Percentiles rank a stretch among this genome's conserved stretches.
These are phyloP conservation scores for Schoenoplectus tabernaemontani DNA, from an alignment of 202 grass and related monocot genomes.

Conservation along the genomic window DNA sequence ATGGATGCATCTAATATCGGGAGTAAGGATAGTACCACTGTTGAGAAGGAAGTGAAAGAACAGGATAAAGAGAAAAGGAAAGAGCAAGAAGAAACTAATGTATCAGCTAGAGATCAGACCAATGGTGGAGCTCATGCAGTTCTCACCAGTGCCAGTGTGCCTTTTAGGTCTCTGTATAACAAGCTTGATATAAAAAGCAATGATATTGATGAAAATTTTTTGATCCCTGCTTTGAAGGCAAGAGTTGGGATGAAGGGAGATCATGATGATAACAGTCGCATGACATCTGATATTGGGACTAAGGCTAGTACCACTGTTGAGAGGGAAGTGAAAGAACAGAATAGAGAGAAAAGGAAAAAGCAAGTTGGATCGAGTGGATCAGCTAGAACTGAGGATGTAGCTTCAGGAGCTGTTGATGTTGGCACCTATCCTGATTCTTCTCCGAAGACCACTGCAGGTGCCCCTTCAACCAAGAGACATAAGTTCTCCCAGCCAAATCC, in stretches of 20 bases:
- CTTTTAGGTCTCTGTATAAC: constrained; percentile 44
- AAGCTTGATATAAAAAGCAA: constrained; percentile 56
- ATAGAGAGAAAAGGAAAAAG: constrained; percentile 23
- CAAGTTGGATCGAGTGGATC: constrained; percentile 10
- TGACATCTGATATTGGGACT: too few relatives aligned
- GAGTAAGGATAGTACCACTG: background rate
- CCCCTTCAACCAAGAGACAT: background rate
- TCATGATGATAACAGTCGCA: background rate
- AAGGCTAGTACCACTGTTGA: background rate
- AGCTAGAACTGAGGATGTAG: constrained; percentile 20
- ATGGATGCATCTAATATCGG: constrained; percentile 22
- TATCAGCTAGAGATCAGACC: constrained; percentile 22
- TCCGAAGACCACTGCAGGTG: constrained; percentile 7
- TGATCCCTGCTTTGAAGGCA: constrained; percentile 30
- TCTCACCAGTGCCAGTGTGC: background rate
- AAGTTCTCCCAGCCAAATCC: background rate
- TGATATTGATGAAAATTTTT: constrained; percentile 34
- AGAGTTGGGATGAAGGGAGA: constrained; percentile 27
- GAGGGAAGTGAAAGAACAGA: constrained; percentile 15
- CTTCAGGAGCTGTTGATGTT: constrained; percentile 25
- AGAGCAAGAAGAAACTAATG: constrained; percentile 13
- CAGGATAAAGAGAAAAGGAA: constrained; percentile 22
- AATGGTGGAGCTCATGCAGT: background rate
- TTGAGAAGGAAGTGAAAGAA: constrained; percentile 15
- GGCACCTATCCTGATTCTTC: background rate